These are phyloP conservation scores for Cercospora beticola DNA, from an alignment of 2,329 filamentous ascomycete genomes.

Conservation along the genomic window DNA sequence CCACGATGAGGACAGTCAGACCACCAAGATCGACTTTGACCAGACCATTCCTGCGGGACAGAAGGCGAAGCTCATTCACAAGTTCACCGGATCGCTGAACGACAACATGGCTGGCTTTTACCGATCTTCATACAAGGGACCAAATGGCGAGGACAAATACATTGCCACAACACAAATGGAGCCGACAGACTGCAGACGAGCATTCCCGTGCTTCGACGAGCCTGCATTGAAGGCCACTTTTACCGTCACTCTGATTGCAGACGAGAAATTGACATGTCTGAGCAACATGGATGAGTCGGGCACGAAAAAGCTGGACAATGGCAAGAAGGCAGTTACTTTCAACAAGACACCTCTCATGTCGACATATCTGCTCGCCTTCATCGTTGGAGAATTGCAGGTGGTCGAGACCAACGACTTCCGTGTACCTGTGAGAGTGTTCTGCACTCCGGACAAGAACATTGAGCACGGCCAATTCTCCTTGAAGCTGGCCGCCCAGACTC, in stretches of 20 bases:
- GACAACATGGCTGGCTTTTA: slow-evolving; percentile 99
- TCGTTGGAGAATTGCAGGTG: slow-evolving; percentile 89
- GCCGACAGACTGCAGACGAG: slow-evolving; percentile 85
- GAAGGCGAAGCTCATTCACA: slow-evolving; percentile 75
- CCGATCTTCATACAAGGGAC: slow-evolving; percentile 84
- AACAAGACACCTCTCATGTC: slow-evolving; percentile 93
- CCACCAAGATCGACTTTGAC: slow-evolving; percentile 76
- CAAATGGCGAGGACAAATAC: slow-evolving; percentile 74
- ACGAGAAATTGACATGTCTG: slow-evolving; percentile 85
- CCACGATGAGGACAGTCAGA: slow-evolving; percentile 77
- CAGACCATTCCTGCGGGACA: slow-evolving; percentile 69
- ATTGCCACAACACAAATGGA: slow-evolving; percentile 96
- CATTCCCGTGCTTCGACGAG: slow-evolving; percentile 96
- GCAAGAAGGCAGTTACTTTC: slow-evolving; percentile 81
- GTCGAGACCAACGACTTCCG: slow-evolving; percentile 91
- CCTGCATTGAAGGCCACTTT: slow-evolving; percentile 91
- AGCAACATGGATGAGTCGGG: slow-evolving; percentile 95
- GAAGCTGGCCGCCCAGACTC: slow-evolving; percentile 81
- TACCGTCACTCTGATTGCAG: slow-evolving; percentile 84
- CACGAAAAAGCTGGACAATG: slow-evolving; percentile 67
- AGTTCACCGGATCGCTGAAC: slow-evolving; percentile 77
- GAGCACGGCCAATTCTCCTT: slow-evolving; percentile 89
- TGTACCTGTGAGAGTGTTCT: slow-evolving; percentile 89
- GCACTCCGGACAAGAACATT: slow-evolving; percentile 84
- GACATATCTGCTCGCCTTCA: slow-evolving; percentile 90